Conservation (phyloP, 2,329 filamentous ascomycete genomes). For the Botrytis byssoidea region DNA sequence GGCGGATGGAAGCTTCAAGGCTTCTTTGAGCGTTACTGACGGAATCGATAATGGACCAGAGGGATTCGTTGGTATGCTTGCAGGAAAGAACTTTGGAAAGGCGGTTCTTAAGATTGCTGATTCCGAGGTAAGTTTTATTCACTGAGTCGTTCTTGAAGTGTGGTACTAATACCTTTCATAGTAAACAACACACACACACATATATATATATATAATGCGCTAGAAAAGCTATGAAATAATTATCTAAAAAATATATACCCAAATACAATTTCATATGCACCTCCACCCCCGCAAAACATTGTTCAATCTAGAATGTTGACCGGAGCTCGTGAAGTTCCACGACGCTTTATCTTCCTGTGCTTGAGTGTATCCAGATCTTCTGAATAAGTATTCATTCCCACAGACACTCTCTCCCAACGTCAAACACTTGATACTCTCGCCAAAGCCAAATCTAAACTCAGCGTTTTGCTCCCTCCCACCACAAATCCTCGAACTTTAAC, state of each 20-base stretch:
- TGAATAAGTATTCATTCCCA: not conserved
- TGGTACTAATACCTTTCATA: not conserved
- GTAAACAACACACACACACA: not conserved
- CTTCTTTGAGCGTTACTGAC: constrained; percentile 56
- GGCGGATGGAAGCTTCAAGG: constrained; percentile 63
- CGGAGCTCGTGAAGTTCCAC: not conserved
- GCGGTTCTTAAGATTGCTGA: constrained; percentile 61
- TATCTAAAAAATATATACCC: not conserved
- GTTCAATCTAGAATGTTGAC: not conserved
- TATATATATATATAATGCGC: not conserved
- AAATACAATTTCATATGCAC: not conserved
- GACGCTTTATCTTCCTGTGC: not conserved
- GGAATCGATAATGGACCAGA: constrained; percentile 67
- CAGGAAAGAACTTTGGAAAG: constrained; percentile 72
- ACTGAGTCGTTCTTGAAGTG: too few relatives aligned
- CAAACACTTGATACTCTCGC: not conserved
- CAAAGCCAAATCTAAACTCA: not conserved
- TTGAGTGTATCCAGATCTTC: not conserved
- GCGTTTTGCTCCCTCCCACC: not conserved
- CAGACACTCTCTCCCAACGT: not conserved
- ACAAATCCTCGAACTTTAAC: too few relatives aligned
- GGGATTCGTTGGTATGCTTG: constrained; percentile 64
- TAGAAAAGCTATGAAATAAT: not conserved
- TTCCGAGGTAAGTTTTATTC: constrained; percentile 23
- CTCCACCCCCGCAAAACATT: too few relatives aligned